Evolutionary conservation across 2,329 filamentous ascomycete species (phyloP).

Genomic region (Fusarium sp.): DNA sequence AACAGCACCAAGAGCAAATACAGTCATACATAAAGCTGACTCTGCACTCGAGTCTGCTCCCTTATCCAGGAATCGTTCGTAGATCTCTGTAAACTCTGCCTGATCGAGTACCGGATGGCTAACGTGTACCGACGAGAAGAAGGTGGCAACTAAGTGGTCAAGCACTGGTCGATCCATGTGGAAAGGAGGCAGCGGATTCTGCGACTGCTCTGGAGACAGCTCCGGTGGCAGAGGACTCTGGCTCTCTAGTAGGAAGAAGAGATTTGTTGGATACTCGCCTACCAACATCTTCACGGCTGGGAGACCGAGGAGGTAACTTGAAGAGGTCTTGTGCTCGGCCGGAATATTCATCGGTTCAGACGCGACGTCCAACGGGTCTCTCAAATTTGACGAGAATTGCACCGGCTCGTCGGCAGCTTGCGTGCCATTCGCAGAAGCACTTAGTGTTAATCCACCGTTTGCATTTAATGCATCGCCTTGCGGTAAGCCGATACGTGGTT

Average conservation of each 20-base stretch:
- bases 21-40: not conserved
- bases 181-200: not conserved
- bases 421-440: no score
- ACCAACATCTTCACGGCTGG: not conserved
- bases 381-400: no score
- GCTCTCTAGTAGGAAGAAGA: not conserved
- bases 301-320: not conserved
- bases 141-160: not conserved
- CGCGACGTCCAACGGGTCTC: not conserved
- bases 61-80: not conserved
- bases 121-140: not conserved
- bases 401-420: not conserved
- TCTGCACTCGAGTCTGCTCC: not conserved
- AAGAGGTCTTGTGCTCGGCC: not conserved
- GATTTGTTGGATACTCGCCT: not conserved
- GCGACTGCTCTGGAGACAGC: not conserved
- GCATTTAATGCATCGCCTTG: not conserved
- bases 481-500: not conserved
- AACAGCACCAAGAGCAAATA: not conserved
- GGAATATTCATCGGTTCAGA: not conserved
- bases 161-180: not conserved
- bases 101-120: not conserved
- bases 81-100: not conserved
- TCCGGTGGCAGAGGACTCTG: not conserved
- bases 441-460: not conserved